Base-by-base conservation (phyloP, 371 early-diverging fungal genomes). In the Lichtheimia ornata region DNA sequence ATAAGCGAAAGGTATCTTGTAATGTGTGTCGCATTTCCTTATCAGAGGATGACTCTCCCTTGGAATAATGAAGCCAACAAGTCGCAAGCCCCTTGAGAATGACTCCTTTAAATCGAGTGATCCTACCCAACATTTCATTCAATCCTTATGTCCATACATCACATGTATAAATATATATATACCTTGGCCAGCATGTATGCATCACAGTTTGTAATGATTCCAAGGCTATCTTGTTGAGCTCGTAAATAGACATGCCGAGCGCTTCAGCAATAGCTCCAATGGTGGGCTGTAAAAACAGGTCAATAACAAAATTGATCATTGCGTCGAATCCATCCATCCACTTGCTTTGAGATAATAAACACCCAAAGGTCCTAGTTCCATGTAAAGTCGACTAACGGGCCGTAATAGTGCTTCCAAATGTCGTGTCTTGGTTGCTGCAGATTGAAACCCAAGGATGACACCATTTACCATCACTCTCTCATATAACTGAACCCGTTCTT, bases 171-270 rank as follows among this genome's bases (percentile, higher is more conserved):
- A 5, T 22, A 9, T 1, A 9, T 41, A 6, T 53, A 35, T 76
- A 76, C 76, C 76, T 61, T 65, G 74, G 74, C 77, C 77, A 77
- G 27, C 71, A 70, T 14, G 51, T 49, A 25, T 67, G 43, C 1
- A 77, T 74, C 7, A 74, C 53, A 9, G 57, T 50, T 9, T 35
- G 41, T n/a, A 77, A 40, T 15, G 67, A 35, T 0, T 57, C 17
- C 17, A 63, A 54, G 0, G 74, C 72, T 1, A 63, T 7, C 24
- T 6, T 14, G 58, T 71, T 69, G 4, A 68, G 40, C 30, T 50
- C 43, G 15, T 43, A 9, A 25, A 22, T 22, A 6, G 25, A n/a
- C 20, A 53, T 5, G 4, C 42, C 13, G 20, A 59, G 20, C 7
- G 56, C 61, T 15, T 63, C 56, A 45, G 60, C 59, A 11, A 71